Percentiles rank a stretch among this genome's conserved stretches.
Evolutionary conservation across 345 rosid genomes (phyloP).

Genomic region (Toxicodendron radicans): DNA sequence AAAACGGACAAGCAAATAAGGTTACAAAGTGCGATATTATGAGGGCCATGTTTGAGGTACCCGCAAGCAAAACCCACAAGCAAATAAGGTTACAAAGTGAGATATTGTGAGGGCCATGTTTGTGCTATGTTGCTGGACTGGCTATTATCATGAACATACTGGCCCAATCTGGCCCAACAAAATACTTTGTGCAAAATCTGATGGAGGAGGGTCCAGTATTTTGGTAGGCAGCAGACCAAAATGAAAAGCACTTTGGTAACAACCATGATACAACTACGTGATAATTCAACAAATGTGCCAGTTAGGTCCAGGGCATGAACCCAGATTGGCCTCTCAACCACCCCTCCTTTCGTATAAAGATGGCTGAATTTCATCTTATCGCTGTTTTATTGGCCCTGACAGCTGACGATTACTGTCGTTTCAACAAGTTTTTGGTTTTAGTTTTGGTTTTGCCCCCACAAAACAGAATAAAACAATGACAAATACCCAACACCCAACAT

Average conservation of each 20-base stretch:
- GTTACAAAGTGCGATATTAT: background rate
- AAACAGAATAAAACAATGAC: background rate
- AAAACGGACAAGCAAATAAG: background rate
- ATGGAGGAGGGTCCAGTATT: background rate
- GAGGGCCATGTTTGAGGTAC: background rate
- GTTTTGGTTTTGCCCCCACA: background rate
- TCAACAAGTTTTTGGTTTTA: background rate
- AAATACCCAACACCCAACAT: conserved; percentile 1
- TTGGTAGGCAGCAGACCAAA: background rate
- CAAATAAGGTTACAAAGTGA: background rate
- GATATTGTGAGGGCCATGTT: background rate
- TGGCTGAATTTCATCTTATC: background rate
- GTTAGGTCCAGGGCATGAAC: background rate
- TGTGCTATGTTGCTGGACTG: background rate
- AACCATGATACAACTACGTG: background rate
- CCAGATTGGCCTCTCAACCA: background rate
- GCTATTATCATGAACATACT: background rate
- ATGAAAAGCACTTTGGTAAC: background rate
- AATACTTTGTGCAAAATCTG: background rate
- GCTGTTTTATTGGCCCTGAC: background rate
- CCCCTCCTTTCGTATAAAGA: background rate
- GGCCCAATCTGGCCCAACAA: background rate
- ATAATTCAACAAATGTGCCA: background rate
- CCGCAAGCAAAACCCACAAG: too few relatives aligned
- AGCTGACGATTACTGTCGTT: background rate